Evolutionary conservation across 2,329 filamentous ascomycete species (phyloP).

Genomic region (Colletotrichum viniferum): DNA sequence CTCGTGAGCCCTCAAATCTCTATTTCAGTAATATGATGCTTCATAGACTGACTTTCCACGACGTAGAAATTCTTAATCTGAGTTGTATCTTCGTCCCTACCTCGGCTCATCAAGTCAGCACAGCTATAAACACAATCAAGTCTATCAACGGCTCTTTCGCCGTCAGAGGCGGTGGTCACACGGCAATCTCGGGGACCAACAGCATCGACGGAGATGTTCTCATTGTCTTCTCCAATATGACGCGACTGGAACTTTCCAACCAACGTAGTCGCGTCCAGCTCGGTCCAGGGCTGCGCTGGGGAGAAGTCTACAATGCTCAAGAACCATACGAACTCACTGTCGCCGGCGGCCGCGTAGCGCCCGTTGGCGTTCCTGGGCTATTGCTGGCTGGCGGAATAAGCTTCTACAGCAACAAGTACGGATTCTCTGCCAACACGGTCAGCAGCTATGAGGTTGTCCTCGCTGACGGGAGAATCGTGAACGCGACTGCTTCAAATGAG

Average conservation of each 20-base stretch:
- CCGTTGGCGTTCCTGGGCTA: neutral
- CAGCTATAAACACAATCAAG: accelerated
- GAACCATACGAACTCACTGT: neutral
- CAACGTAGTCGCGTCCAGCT: neutral
- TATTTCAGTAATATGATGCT: no score
- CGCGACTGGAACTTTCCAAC: accelerated
- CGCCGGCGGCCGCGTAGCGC: no score
- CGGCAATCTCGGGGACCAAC: accelerated
- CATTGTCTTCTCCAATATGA: neutral
- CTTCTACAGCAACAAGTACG: neutral
- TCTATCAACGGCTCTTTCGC: neutral
- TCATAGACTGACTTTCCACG: no score
- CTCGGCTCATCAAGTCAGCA: neutral
- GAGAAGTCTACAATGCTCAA: neutral
- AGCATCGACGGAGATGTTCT: neutral
- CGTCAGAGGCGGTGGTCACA: neutral
- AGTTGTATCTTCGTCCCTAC: neutral
- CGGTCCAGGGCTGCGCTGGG: neutral
- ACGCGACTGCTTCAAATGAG: neutral
- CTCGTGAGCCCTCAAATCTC: no score
- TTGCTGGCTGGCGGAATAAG: neutral
- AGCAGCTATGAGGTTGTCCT: neutral
- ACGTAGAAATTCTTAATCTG: neutral
- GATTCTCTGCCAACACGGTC: neutral
- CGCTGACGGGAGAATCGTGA: neutral